Evolutionary conservation across 148 eudicot species (phyloP).

Genomic region (Silene conica): DNA sequence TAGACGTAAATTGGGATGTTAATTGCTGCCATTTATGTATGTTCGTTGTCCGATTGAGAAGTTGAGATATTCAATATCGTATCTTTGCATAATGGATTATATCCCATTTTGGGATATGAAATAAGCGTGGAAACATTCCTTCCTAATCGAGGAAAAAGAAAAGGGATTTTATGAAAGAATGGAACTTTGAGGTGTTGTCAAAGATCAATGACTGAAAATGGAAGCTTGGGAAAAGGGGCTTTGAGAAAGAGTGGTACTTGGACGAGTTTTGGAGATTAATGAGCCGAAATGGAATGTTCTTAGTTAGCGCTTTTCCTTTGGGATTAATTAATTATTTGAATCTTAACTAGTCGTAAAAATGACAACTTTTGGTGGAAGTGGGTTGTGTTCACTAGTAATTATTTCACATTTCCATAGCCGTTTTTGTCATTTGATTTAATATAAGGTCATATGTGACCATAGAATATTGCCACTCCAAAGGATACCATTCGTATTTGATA

Average conservation of each 20-base stretch:
- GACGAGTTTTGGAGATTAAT: neutral
- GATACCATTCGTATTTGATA: neutral
- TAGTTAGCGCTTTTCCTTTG: neutral
- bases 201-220: neutral
- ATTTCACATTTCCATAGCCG: neutral
- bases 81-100: neutral
- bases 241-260: neutral
- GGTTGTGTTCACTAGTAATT: neutral
- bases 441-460: neutral
- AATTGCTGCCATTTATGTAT: neutral
- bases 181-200: neutral
- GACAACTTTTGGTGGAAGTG: neutral
- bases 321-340: neutral
- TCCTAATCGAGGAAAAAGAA: no score
- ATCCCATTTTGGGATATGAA: neutral
- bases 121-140: neutral
- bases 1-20: neutral
- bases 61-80: neutral
- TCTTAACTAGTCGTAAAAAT: neutral
- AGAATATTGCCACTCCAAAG: no score
- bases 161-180: neutral
- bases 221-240: neutral
- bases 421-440: neutral
- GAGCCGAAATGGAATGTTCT: slow-evolving; percentile 1
- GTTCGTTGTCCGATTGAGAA: neutral